These are phyloP conservation scores for Skeletonema marinoi DNA, from an alignment of 108 stramenopile genomes.

Conservation along the genomic window DNA sequence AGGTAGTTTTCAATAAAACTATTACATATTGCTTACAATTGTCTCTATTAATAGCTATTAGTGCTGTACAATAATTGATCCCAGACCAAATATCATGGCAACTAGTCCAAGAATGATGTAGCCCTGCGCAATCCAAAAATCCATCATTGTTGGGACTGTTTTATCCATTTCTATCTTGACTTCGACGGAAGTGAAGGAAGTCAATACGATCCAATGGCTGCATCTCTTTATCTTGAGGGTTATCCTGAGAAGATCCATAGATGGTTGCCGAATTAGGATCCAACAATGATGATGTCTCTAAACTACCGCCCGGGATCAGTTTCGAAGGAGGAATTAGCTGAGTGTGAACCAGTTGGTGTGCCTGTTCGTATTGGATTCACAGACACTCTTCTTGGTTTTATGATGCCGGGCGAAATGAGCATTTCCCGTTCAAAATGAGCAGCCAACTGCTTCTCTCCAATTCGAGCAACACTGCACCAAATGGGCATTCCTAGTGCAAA, in stretches of 20 bases:
- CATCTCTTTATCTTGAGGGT: neutral
- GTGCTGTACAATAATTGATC: slow-evolving; percentile 41
- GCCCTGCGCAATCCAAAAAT: slow-evolving; percentile 70
- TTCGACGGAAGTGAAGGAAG: slow-evolving; percentile 11
- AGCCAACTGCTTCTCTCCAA: slow-evolving; percentile 52
- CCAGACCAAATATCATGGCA: slow-evolving; percentile 64
- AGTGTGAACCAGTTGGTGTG: slow-evolving; percentile 4
- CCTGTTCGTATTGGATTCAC: neutral
- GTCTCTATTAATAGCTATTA: neutral
- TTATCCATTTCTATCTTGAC: slow-evolving; percentile 19
- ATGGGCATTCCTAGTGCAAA: slow-evolving; percentile 58
- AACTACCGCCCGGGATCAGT: neutral
- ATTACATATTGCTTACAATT: neutral
- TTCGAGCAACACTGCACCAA: slow-evolving; percentile 62
- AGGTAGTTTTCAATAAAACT: neutral
- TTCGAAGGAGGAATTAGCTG: neutral
- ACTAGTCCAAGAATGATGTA: slow-evolving; percentile 68
- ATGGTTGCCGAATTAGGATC: neutral
- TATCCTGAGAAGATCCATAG: neutral
- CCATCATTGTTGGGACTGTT: slow-evolving; percentile 23
- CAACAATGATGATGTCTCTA: neutral
- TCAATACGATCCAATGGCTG: neutral
- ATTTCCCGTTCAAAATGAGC: slow-evolving; percentile 55
- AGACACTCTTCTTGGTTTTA: slow-evolving; percentile 22
- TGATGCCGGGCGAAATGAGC: slow-evolving; percentile 53